phyloP scores from a whole-genome alignment of 257 asterid species.

The Henckelia pumila region DNA sequence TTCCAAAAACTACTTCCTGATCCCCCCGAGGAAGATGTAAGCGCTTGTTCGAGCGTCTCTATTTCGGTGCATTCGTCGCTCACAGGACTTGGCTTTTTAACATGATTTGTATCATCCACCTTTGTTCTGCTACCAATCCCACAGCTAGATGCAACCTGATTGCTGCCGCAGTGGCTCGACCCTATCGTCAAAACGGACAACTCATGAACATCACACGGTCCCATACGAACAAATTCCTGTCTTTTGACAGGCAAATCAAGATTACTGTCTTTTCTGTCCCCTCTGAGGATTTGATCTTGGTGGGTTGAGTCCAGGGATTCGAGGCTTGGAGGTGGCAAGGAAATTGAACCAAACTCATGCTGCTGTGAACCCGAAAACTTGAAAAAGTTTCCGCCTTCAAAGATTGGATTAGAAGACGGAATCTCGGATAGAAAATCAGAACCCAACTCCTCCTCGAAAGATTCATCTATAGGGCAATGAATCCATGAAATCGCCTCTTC shows the following conservation, averaged over 20 bases:
- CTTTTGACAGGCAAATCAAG: constrained; percentile 21
- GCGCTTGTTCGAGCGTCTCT: constrained; percentile 40
- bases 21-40: constrained; percentile 66
- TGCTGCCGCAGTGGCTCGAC: constrained; percentile 80
- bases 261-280: constrained; percentile 11
- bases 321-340: constrained; percentile 36
- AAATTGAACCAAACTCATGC: constrained; percentile 22
- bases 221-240: constrained; percentile 17
- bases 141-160: constrained; percentile 52
- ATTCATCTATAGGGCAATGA: constrained; percentile 54
- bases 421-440: constrained; percentile 52
- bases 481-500: constrained; percentile 56
- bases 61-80: constrained; percentile 34
- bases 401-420: constrained; percentile 31
- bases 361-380: constrained; percentile 21
- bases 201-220: constrained; percentile 29
- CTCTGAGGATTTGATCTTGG: constrained; percentile 18
- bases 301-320: constrained; percentile 24
- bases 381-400: constrained; percentile 23
- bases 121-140: constrained; percentile 32
- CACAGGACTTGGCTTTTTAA: constrained; percentile 31
- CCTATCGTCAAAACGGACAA: constrained; percentile 51
- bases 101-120: constrained; percentile 25
- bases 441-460: constrained; percentile 65
- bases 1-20: constrained; percentile 63